A percentile compares a stretch with the other conserved stretches of the same genome.
Conservation (phyloP, 2,329 filamentous ascomycete genomes). For the Fusarium citri region DNA sequence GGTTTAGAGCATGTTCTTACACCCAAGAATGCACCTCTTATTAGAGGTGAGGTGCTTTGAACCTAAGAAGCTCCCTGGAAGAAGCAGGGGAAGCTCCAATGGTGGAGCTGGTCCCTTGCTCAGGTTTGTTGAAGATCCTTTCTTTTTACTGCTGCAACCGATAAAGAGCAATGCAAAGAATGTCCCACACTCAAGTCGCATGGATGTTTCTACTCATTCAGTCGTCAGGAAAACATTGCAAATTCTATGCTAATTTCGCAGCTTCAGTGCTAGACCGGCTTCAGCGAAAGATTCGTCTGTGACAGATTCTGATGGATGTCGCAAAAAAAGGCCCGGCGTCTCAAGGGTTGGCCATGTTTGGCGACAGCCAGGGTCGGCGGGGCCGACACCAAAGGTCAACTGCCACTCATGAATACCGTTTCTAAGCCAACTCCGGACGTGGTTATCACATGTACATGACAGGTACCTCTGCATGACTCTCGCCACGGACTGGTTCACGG, state of each 20-base stretch:
- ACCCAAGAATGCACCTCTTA: constrained; percentile 33
- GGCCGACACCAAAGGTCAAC: constrained; percentile 47
- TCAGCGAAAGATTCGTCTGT: constrained; percentile 19
- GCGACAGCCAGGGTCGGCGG: constrained; percentile 42
- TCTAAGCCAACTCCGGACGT: constrained; percentile 47
- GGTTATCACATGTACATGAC: constrained; percentile 46
- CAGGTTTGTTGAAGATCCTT: constrained; percentile 40
- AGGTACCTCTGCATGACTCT: constrained; percentile 45
- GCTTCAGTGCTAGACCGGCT: constrained; percentile 4
- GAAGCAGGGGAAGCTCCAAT: constrained; percentile 46
- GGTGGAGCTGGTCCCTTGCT: constrained; percentile 43
- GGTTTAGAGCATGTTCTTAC: constrained; percentile 24
- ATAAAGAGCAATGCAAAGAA: constrained; percentile 1
- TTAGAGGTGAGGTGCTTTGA: constrained; percentile 34
- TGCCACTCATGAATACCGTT: constrained; percentile 45
- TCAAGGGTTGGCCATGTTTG: constrained; percentile 38
- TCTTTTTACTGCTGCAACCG: constrained; percentile 28
- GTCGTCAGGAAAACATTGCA: not conserved
- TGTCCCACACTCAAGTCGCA: not conserved
- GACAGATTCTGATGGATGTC: constrained; percentile 26
- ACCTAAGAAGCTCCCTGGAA: constrained; percentile 40
- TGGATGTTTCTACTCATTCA: not conserved
- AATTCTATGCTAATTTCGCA: not conserved
- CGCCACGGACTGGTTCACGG: constrained; percentile 40
- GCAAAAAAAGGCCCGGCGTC: constrained; percentile 34